Conservation (phyloP, 2,329 filamentous ascomycete genomes). For the Aphanocladium album region DNA sequence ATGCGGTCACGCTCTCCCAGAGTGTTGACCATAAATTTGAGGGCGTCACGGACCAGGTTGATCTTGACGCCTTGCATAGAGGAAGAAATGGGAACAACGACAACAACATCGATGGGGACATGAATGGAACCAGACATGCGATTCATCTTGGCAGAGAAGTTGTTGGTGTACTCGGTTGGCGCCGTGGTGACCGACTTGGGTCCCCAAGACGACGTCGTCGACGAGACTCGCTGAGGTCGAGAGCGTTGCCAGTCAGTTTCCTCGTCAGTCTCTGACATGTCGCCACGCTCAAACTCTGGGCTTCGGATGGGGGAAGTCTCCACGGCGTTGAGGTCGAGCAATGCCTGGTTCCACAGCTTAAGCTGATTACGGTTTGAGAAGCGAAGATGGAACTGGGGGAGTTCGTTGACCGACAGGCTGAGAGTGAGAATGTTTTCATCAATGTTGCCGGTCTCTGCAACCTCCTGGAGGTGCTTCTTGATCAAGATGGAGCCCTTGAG, state of each 20-base stretch:
- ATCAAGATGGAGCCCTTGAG: slow-evolving; percentile 97
- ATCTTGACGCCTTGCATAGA: slow-evolving; percentile 99
- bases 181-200: slow-evolving; percentile 80
- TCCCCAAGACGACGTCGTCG: slow-evolving; percentile 76
- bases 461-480: slow-evolving; percentile 93
- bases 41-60: slow-evolving; percentile 82
- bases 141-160: slow-evolving; percentile 50
- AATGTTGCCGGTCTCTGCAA: slow-evolving; percentile 61
- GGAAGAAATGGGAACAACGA: slow-evolving; percentile 93
- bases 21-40: slow-evolving; percentile 85
- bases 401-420: slow-evolving; percentile 82
- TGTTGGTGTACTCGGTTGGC: slow-evolving; percentile 85
- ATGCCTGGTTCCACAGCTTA: slow-evolving; percentile 83
- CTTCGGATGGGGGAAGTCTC: slow-evolving; percentile 60
- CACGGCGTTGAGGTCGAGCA: slow-evolving; percentile 74
- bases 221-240: slow-evolving; percentile 68
- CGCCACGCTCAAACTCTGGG: slow-evolving; percentile 71
- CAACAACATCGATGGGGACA: slow-evolving; percentile 89
- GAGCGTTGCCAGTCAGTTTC: slow-evolving; percentile 71
- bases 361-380: slow-evolving; percentile 81
- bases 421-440: slow-evolving; percentile 85
- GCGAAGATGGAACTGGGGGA: slow-evolving; percentile 89
- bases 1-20: slow-evolving; percentile 92
- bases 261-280: slow-evolving; percentile 79
- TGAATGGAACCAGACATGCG: slow-evolving; percentile 56